Conservation (phyloP, 208 protist species). For the Sergeia podlipaevii region DNA sequence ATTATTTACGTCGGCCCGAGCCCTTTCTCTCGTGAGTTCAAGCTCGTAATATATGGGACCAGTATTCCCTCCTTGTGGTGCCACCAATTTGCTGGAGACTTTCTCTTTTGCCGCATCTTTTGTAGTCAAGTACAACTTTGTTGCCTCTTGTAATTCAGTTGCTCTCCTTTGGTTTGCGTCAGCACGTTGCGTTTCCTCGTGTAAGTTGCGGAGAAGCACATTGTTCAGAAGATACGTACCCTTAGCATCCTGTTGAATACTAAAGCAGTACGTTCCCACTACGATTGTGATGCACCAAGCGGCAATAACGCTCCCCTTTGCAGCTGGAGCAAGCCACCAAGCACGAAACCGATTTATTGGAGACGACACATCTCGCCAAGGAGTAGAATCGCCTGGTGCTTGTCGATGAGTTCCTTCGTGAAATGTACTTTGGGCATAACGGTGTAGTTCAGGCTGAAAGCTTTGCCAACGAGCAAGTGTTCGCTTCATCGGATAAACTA, state of each 20-base stretch:
- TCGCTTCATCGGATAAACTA: slow-evolving; percentile 20
- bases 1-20: slow-evolving; percentile 51
- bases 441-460: slow-evolving; percentile 65
- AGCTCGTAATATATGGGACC: slow-evolving; percentile 80
- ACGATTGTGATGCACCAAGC: slow-evolving; percentile 78
- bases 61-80: slow-evolving; percentile 29
- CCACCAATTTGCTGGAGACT: too few relatives aligned
- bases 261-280: slow-evolving; percentile 76
- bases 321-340: slow-evolving; percentile 80
- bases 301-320: slow-evolving; percentile 77
- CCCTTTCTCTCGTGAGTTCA: slow-evolving; percentile 54
- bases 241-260: slow-evolving; percentile 83
- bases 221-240: slow-evolving; percentile 87
- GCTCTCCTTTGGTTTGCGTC: slow-evolving; percentile 70
- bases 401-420: slow-evolving; percentile 82
- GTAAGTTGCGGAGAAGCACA: slow-evolving; percentile 76
- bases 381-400: slow-evolving; percentile 82
- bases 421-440: slow-evolving; percentile 82
- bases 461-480: slow-evolving; percentile 20
- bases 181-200: slow-evolving; percentile 71
- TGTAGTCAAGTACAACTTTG: slow-evolving; percentile 34
- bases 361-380: slow-evolving; percentile 76
- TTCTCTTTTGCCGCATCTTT: background rate
- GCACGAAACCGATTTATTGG: slow-evolving; percentile 67
- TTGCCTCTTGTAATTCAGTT: slow-evolving; percentile 43